A percentile compares a stretch with the other conserved stretches of the same genome.
Conservation (phyloP, 148 eudicot species). For the Suaeda aralocaspica region DNA sequence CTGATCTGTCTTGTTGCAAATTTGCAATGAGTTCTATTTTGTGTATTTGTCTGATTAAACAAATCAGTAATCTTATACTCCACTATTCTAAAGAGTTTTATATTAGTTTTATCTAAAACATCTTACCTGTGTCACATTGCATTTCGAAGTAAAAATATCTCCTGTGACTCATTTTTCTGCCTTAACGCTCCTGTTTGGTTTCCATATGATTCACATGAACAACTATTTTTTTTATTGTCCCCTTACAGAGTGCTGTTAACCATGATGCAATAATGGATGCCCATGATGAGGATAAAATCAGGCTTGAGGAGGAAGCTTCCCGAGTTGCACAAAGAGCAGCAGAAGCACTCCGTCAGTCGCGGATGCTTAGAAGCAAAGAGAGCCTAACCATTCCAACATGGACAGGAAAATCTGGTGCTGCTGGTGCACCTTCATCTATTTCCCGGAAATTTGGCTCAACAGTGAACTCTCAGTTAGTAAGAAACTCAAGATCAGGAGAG, state of each 20-base stretch:
- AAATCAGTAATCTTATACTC: neutral
- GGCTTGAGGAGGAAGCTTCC: slow-evolving; percentile 79
- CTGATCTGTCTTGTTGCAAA: neutral
- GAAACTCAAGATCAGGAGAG: slow-evolving; percentile 34
- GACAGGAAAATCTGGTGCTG: slow-evolving; percentile 90
- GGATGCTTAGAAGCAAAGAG: slow-evolving; percentile 74
- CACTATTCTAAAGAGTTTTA: neutral
- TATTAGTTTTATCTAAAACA: too few species aligned
- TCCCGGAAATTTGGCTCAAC: slow-evolving; percentile 79
- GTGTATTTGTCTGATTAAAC: neutral
- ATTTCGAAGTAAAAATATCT: neutral
- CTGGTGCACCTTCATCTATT: slow-evolving; percentile 85
- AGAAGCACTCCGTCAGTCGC: slow-evolving; percentile 84
- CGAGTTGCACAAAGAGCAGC: slow-evolving; percentile 92
- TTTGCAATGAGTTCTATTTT: neutral
- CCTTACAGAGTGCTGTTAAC: slow-evolving; percentile 82
- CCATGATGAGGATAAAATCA: slow-evolving; percentile 74
- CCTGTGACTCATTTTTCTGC: neutral
- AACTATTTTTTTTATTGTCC: neutral
- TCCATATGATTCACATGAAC: neutral
- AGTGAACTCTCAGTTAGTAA: slow-evolving; percentile 51
- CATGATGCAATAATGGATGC: slow-evolving; percentile 91
- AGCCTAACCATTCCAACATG: slow-evolving; percentile 80
- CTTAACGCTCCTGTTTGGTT: neutral
- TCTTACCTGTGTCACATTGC: neutral